Conservation (phyloP, 352 stramenopile species). For the Blastocystis sp. region DNA sequence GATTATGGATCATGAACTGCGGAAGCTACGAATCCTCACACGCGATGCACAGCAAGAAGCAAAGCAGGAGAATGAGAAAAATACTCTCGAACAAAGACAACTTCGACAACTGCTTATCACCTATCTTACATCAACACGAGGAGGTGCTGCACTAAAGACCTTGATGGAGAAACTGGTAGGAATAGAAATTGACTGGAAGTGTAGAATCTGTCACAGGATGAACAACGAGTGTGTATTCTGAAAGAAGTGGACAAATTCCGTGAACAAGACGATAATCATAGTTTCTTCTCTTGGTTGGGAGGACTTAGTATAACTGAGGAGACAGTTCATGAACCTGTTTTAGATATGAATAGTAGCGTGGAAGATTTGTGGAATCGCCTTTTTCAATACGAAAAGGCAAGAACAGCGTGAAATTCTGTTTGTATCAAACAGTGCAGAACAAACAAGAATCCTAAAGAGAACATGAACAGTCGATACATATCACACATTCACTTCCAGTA, state of each 20-base stretch:
- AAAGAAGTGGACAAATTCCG: slow-evolving; percentile 78
- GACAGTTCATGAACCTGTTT: slow-evolving; percentile 3
- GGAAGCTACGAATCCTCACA: not conserved
- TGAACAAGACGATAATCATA: slow-evolving; percentile 65
- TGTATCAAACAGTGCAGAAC: slow-evolving; percentile 70
- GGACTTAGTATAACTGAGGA: slow-evolving; percentile 69
- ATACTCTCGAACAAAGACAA: not conserved
- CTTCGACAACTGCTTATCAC: slow-evolving; percentile 70
- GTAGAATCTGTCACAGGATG: slow-evolving; percentile 47
- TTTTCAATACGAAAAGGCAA: slow-evolving; percentile 75
- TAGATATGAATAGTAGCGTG: slow-evolving; percentile 68
- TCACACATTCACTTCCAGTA: not conserved
- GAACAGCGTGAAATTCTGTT: slow-evolving; percentile 73
- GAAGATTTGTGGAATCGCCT: slow-evolving; percentile 72
- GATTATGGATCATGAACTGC: slow-evolving; percentile 35
- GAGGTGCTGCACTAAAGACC: slow-evolving; percentile 70
- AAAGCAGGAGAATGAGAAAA: not conserved
- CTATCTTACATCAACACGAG: slow-evolving; percentile 69
- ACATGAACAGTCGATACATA: slow-evolving; percentile 42
- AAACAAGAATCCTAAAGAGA: not conserved
- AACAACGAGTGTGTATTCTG: slow-evolving; percentile 34
- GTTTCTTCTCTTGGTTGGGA: slow-evolving; percentile 56
- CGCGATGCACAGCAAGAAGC: slow-evolving; percentile 59
- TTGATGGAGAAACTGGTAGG: slow-evolving; percentile 72
- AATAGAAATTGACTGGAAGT: slow-evolving; percentile 65